Conservation (phyloP, 176 grass and related monocot species). For the Oryza officinalis region DNA sequence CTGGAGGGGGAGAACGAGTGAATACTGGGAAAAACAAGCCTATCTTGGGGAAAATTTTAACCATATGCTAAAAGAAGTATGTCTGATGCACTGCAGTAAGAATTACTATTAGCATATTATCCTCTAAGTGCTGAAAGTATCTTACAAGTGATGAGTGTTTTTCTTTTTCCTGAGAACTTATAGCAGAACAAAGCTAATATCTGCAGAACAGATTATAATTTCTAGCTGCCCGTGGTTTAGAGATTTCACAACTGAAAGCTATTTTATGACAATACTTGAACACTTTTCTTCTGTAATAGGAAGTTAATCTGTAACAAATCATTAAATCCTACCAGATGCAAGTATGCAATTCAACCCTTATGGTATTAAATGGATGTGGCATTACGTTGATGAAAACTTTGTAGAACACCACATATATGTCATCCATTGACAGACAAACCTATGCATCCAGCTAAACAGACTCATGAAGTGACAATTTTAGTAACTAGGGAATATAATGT, state of each 20-base stretch:
- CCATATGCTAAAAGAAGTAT: slow-evolving; percentile 8
- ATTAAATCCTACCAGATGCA: neutral
- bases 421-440: neutral
- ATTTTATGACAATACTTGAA: neutral
- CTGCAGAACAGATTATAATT: neutral
- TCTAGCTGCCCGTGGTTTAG: neutral
- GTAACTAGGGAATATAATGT: neutral
- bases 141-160: neutral
- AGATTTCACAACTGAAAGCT: neutral
- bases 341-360: neutral
- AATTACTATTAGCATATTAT: slow-evolving; percentile 15
- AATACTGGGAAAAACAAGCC: slow-evolving; percentile 27
- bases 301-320: neutral
- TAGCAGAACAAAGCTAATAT: neutral
- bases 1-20: slow-evolving; percentile 53
- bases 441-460: neutral
- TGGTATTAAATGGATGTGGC: neutral
- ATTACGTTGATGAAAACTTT: neutral
- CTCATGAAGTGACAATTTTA: slow-evolving; percentile 5
- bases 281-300: neutral
- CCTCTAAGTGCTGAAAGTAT: slow-evolving; percentile 20
- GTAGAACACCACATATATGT: neutral
- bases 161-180: neutral
- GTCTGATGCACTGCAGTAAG: neutral
- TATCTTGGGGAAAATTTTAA: neutral